Percentiles rank a stretch among this genome's conserved stretches.
phyloP scores from a whole-genome alignment of 805 yeast genomes.

The Kodamaea kaohsiungensis region DNA sequence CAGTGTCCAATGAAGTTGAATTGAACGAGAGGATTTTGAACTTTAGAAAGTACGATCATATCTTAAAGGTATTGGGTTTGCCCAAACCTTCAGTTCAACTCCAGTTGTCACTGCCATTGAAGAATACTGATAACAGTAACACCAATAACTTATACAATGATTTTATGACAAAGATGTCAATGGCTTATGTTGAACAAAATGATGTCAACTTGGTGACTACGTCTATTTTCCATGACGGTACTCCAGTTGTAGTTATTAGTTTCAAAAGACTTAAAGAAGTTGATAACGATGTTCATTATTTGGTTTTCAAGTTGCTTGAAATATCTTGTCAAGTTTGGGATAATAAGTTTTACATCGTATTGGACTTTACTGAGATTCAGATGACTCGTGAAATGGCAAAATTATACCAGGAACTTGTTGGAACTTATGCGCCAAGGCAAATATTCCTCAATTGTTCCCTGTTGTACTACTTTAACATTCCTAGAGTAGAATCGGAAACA shows the following conservation, averaged over 20 bases:
- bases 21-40: slow-evolving; percentile 23
- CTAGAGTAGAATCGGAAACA: slow-evolving; percentile 22
- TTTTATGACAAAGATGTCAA: slow-evolving; percentile 68
- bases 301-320: slow-evolving; percentile 63
- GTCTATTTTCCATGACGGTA: slow-evolving; percentile 70
- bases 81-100: slow-evolving; percentile 58
- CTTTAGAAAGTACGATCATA: slow-evolving; percentile 46
- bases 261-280: slow-evolving; percentile 37
- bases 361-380: slow-evolving; percentile 69
- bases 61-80: slow-evolving; percentile 54
- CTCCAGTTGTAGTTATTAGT: slow-evolving; percentile 63
- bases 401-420: slow-evolving; percentile 37
- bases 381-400: slow-evolving; percentile 24
- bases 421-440: slow-evolving; percentile 51
- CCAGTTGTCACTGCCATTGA: slow-evolving; percentile 55
- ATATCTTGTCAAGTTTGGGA: slow-evolving; percentile 73
- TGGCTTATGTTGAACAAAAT: slow-evolving; percentile 49
- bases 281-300: slow-evolving; percentile 45
- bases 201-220: slow-evolving; percentile 56
- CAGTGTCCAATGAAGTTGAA: slow-evolving; percentile 15
- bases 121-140: slow-evolving; percentile 41
- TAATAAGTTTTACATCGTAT: slow-evolving; percentile 57
- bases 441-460: slow-evolving; percentile 54
- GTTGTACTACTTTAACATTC: slow-evolving; percentile 53
- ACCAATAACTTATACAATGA: slow-evolving; percentile 60